Percentiles rank a stretch among this genome's conserved stretches.
Conservation (phyloP, 768 basidiomycete genomes). For the Sarcodon sp. region DNA sequence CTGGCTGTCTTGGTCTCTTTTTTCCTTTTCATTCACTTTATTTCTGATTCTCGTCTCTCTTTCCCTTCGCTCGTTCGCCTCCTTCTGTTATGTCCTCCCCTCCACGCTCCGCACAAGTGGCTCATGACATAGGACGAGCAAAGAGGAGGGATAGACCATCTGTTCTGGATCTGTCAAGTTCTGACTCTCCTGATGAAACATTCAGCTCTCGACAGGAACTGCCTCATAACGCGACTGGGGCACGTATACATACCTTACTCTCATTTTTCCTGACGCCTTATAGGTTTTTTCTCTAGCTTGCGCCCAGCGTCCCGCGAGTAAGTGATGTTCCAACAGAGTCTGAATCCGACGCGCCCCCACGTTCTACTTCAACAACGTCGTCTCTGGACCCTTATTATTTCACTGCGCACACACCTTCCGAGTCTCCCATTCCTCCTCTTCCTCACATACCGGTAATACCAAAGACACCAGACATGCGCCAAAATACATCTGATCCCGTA, state of each 20-base stretch:
- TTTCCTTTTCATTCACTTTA: constrained; percentile 9
- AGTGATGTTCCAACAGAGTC: constrained; percentile 26
- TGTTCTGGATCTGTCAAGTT: constrained; percentile 28
- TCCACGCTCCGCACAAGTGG: constrained; percentile 24
- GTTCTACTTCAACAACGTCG: constrained; percentile 64
- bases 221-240: too few relatives aligned
- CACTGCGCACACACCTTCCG: constrained; percentile 54
- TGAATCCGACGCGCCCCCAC: constrained; percentile 34
- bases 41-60: constrained; percentile 17
- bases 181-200: background rate
- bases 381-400: constrained; percentile 88
- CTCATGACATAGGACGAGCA: constrained; percentile 22
- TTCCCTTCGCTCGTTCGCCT: constrained; percentile 21
- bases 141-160: constrained; percentile 40
- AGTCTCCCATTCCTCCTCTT: constrained; percentile 43
- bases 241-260: too few relatives aligned
- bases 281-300: constrained; percentile 20
- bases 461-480: constrained; percentile 49
- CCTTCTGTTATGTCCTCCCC: constrained; percentile 27
- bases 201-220: too few relatives aligned
- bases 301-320: constrained; percentile 31
- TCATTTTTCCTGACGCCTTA: background rate
- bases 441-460: constrained; percentile 23
- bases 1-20: constrained; percentile 13
- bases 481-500: constrained; percentile 33